Conservation (phyloP, 768 basidiomycete species). For the Hygrocybe punicea region DNA sequence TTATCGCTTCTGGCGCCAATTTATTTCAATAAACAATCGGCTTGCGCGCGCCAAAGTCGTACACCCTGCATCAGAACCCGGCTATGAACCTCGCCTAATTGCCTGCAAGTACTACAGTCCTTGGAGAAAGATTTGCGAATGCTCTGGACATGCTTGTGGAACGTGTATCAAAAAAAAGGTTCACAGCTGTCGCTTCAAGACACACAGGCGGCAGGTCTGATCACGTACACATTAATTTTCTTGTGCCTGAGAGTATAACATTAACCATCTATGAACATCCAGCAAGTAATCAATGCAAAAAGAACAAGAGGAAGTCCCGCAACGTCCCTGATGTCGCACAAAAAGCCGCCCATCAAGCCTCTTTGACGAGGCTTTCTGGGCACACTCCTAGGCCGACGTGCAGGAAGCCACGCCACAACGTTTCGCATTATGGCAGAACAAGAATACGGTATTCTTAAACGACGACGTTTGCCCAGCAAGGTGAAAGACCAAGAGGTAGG, state of each 20-base stretch:
- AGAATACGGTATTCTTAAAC: conserved; percentile 11
- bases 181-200: too few relatives aligned
- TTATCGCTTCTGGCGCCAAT: background rate
- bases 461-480: conserved; percentile 17
- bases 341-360: conserved; percentile 26
- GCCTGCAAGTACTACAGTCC: too few relatives aligned
- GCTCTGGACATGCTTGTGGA: too few relatives aligned
- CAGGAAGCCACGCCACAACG: background rate
- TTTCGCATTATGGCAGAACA: background rate
- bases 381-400: background rate
- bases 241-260: too few relatives aligned
- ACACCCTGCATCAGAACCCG: background rate
- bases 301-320: conserved; percentile 42
- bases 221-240: too few relatives aligned
- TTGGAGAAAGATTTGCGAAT: background rate
- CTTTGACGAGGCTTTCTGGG: background rate
- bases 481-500: conserved; percentile 13
- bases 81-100: too few relatives aligned
- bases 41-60: too few relatives aligned
- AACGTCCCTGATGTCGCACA: conserved; percentile 42
- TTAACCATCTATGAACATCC: conserved; percentile 23
- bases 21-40: background rate
- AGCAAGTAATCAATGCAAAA: conserved; percentile 40
- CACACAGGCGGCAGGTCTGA: too few relatives aligned
- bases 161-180: too few relatives aligned